Evolutionary conservation across 768 basidiomycete genomes (phyloP), one percentile per base, ranked within the genome.

Genomic region (Pisolithus tinctorius): DNA sequence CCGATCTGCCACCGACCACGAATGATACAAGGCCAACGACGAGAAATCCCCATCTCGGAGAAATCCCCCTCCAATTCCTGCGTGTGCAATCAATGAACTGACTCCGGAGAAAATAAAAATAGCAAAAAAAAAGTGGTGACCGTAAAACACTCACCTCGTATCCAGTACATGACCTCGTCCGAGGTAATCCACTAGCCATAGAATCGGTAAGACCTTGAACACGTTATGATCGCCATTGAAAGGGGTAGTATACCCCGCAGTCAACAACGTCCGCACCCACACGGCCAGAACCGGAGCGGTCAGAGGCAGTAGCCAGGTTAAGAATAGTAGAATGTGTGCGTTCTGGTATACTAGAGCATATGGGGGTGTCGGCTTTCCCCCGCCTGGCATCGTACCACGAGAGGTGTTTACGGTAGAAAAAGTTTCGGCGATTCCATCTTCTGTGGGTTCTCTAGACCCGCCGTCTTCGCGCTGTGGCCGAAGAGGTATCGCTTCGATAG

Each of bases 241-340:
- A 2, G 88, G 88, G 5, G 84, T 83, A 7, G 79, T 84, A 54
- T 82, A 78, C 1, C 88, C 88, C 9, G 90, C 87, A 0, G 88
- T 88, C 36, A 80, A 75, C 10, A 95, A 70, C 37, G 93, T 94
- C 46, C 92, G 80, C 2, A 85, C 86, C 94, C 94, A 97, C 2
- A 95, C 92, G 1, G 80, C 84, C 25, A 97, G 72, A 6, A 86
- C 84, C 0, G 90, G 85, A 2, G 82, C 85, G 6, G 77, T 77
- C 50, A 90, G 71, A 1, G 93, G 93, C 0, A 95, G 69, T 2
- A 93, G 72, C 78, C 84, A 85, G 16, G 87, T 84, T 79, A 93
- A 82, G 31, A 93, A 70, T 47, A 93, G 69, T 10, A 93, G 65
- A 1, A 89, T 29, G 56, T 89, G 83, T 52, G 74, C 65, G 50